These are phyloP conservation scores for Fusarium mundagurra DNA, from an alignment of 2,329 filamentous ascomycete genomes.

Conservation along the genomic window DNA sequence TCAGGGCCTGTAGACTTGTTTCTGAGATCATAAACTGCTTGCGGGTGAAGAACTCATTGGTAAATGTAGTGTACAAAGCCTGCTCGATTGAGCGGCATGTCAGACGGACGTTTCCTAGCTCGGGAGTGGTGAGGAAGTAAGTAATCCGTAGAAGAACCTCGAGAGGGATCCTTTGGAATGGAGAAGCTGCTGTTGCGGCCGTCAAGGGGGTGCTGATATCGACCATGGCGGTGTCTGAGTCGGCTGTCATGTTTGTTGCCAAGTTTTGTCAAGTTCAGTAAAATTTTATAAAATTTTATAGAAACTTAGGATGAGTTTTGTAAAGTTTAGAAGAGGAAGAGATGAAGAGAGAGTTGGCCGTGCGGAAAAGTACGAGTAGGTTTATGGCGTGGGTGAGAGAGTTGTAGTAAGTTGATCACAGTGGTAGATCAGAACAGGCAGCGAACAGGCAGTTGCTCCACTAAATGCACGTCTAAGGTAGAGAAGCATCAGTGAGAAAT, in stretches of 20 bases:
- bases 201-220: neutral
- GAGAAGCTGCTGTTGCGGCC: conserved; percentile 9
- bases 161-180: conserved; percentile 57
- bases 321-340: neutral
- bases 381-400: neutral
- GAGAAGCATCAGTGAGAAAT: neutral
- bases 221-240: conserved; percentile 25
- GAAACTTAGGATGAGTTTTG: neutral
- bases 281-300: neutral
- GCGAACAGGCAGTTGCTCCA: conserved; percentile 31
- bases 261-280: neutral
- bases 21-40: conserved; percentile 72
- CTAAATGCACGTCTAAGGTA: neutral
- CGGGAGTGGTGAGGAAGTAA: conserved; percentile 61
- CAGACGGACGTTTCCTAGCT: conserved; percentile 64
- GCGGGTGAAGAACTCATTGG: conserved; percentile 71
- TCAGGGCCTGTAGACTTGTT: conserved; percentile 63
- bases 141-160: conserved; percentile 69
- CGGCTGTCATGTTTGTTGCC: conserved; percentile 23
- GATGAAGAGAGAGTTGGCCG: neutral
- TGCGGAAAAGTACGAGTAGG: neutral
- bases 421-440: conserved; percentile 20
- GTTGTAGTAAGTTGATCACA: neutral
- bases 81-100: conserved; percentile 65
- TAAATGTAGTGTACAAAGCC: conserved; percentile 64